Evolutionary conservation across 495 filamentous ascomycete genomes (phyloP).

Genomic region (Trypethelium eluteriae): DNA sequence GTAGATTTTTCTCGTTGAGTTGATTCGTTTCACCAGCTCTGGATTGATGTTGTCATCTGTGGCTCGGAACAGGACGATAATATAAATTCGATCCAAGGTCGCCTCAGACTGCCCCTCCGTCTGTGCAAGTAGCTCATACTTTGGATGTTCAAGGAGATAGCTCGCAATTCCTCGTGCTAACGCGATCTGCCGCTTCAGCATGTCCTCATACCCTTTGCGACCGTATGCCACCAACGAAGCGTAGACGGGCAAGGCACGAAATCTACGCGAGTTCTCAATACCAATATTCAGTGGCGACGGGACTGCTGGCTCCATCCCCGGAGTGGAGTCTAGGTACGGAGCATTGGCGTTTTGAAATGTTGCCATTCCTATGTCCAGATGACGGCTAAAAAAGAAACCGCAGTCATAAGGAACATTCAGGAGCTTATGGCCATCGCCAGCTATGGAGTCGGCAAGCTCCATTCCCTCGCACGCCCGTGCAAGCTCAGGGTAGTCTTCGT

Average conservation of each 20-base stretch:
- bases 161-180: slow-evolving; percentile 61
- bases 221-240: slow-evolving; percentile 73
- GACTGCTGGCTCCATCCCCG: slow-evolving; percentile 36
- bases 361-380: slow-evolving; percentile 46
- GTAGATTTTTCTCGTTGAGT: slow-evolving; percentile 66
- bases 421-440: slow-evolving; percentile 80
- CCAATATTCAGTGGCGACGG: slow-evolving; percentile 81
- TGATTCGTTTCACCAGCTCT: slow-evolving; percentile 60
- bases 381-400: slow-evolving; percentile 75
- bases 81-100: slow-evolving; percentile 50
- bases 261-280: slow-evolving; percentile 84
- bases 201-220: slow-evolving; percentile 55
- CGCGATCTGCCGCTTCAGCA: slow-evolving; percentile 63
- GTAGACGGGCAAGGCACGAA: slow-evolving; percentile 83
- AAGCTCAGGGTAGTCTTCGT: slow-evolving; percentile 52
- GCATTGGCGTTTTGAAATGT: slow-evolving; percentile 83
- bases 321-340: slow-evolving; percentile 58
- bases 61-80: slow-evolving; percentile 75
- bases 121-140: slow-evolving; percentile 60
- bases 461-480: slow-evolving; percentile 52
- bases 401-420: slow-evolving; percentile 96
- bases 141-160: slow-evolving; percentile 49
- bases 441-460: slow-evolving; percentile 81
- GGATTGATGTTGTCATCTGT: slow-evolving; percentile 59
- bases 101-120: slow-evolving; percentile 29